A percentile compares a stretch with the other conserved stretches of the same genome.
Evolutionary conservation across 2,329 filamentous ascomycete genomes (phyloP).

Genomic region (Pseudopyricularia cyperi): DNA sequence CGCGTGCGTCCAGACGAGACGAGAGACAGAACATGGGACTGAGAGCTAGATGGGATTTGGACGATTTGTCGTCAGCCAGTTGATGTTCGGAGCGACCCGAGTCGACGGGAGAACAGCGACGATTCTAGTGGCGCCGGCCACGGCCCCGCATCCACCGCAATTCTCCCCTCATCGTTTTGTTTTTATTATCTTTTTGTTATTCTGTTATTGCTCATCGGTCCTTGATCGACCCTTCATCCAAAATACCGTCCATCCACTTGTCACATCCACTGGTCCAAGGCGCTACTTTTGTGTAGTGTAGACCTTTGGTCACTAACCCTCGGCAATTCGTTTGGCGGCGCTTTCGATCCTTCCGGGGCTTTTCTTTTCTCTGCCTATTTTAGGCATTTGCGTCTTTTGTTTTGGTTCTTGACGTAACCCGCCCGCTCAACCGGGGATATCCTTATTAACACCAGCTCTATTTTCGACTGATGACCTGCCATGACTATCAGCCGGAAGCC

Average conservation of each 20-base stretch:
- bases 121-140: not conserved
- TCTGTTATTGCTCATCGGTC: not conserved
- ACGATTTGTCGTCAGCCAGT: not conserved
- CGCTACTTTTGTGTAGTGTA: not conserved
- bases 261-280: not conserved
- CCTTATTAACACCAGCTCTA: not conserved
- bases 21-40: not conserved
- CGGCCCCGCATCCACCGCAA: not conserved
- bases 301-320: not conserved
- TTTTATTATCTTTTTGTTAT: not conserved
- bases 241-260: not conserved
- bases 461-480: slow-evolving; percentile 5
- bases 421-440: not conserved
- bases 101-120: not conserved
- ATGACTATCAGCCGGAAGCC: slow-evolving; percentile 17
- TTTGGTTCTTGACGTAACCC: not conserved
- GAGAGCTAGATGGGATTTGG: too few relatives aligned
- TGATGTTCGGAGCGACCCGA: not conserved
- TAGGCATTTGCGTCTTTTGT: not conserved
- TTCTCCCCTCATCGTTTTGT: not conserved
- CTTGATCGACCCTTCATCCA: not conserved
- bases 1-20: not conserved
- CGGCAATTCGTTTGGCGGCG: not conserved
- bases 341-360: not conserved
- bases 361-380: not conserved